These are phyloP conservation scores for Trichaptum fuscoviolaceum DNA, from an alignment of 768 basidiomycete species.

Conservation along the genomic window DNA sequence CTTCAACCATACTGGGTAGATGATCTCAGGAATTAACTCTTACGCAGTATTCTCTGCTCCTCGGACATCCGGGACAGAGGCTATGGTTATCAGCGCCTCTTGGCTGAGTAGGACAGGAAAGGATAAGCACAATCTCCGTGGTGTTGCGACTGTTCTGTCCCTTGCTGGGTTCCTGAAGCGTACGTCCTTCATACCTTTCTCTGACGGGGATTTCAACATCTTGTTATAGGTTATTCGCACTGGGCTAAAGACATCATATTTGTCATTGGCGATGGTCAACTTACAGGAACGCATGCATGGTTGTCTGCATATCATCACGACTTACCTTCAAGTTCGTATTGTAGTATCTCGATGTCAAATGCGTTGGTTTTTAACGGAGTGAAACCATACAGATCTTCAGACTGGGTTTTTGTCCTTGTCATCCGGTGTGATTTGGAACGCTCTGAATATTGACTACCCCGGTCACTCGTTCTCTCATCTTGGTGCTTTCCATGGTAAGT, in stretches of 20 bases:
- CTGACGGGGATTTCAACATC: neutral
- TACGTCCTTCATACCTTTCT: constrained; percentile 28
- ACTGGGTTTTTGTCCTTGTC: constrained; percentile 56
- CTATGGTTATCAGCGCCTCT: constrained; percentile 87
- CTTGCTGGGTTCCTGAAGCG: constrained; percentile 83
- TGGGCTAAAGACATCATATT: constrained; percentile 96
- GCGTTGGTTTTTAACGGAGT: constrained; percentile 2
- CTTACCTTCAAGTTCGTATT: constrained; percentile 52
- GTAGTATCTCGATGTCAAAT: constrained; percentile 4
- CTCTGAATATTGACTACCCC: constrained; percentile 90
- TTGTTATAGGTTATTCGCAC: constrained; percentile 62
- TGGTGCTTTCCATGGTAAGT: constrained; percentile 88
- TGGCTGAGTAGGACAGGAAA: constrained; percentile 71
- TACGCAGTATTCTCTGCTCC: constrained; percentile 82
- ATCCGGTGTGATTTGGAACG: constrained; percentile 94
- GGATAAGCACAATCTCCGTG: constrained; percentile 71
- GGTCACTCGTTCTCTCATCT: constrained; percentile 96
- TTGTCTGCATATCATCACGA: constrained; percentile 75
- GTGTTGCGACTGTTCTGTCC: constrained; percentile 78
- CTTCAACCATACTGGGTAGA: constrained; percentile 30
- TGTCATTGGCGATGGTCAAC: constrained; percentile 80
- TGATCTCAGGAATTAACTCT: constrained; percentile 63
- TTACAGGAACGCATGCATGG: constrained; percentile 94
- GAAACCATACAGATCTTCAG: constrained; percentile 46
- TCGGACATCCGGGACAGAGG: constrained; percentile 88